Conservation (phyloP, 2,329 filamentous ascomycete species). For the Xylariaceae sp. region DNA sequence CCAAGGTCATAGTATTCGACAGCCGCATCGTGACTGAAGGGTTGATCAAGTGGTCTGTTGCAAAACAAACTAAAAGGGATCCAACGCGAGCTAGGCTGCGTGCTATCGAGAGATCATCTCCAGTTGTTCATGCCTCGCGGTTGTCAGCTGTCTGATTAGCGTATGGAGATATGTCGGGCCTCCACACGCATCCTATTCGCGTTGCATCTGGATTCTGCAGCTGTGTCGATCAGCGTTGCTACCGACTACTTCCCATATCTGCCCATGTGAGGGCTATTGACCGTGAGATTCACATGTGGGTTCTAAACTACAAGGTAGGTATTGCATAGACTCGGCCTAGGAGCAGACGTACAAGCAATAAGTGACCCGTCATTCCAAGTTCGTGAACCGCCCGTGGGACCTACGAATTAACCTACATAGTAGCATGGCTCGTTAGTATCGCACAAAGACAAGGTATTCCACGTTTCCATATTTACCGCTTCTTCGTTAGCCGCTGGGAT, state of each 20-base stretch:
- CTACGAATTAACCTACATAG: not conserved
- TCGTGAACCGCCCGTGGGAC: not conserved
- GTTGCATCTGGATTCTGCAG: not conserved
- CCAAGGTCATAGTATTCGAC: conserved; percentile 5
- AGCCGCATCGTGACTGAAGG: not conserved
- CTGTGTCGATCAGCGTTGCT: not conserved
- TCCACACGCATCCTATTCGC: not conserved
- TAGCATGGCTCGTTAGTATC: not conserved
- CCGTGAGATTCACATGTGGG: no score
- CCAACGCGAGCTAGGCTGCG: not conserved
- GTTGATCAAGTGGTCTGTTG: not conserved
- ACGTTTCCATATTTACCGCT: not conserved
- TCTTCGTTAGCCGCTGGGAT: not conserved
- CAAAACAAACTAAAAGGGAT: no score
- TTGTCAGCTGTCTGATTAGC: conserved; percentile 11
- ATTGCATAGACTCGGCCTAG: not conserved
- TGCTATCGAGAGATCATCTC: conserved; percentile 1
- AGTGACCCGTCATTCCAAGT: not conserved
- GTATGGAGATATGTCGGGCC: not conserved
- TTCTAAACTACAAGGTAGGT: no score
- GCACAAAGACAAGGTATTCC: not conserved
- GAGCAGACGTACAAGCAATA: not conserved
- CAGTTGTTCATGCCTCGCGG: conserved; percentile 12
- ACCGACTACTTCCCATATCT: no score
- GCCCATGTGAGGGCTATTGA: no score